Conservation (phyloP, 352 stramenopile species). For the Phytophthora multivora region DNA sequence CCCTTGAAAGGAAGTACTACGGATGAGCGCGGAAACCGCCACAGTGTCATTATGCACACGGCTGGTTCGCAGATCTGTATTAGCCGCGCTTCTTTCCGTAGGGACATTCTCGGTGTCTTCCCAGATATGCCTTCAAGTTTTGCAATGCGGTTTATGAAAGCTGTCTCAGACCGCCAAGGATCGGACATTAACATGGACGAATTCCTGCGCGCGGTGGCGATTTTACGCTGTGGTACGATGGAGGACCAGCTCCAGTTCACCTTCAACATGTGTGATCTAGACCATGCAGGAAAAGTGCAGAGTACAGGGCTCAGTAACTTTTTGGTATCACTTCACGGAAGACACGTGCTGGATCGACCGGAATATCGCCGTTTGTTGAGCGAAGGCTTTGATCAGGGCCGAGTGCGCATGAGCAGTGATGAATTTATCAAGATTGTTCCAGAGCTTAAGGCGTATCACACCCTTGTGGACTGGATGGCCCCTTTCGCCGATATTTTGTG, state of each 20-base stretch:
- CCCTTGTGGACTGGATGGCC: slow-evolving; percentile 85
- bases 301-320: slow-evolving; percentile 88
- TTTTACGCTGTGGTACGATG: slow-evolving; percentile 72
- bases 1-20: slow-evolving; percentile 44
- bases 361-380: slow-evolving; percentile 80
- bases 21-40: slow-evolving; percentile 40
- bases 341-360: slow-evolving; percentile 70
- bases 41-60: slow-evolving; percentile 66
- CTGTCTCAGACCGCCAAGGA: slow-evolving; percentile 80
- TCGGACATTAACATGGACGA: slow-evolving; percentile 91
- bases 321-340: slow-evolving; percentile 78
- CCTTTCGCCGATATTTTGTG: slow-evolving; percentile 87
- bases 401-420: slow-evolving; percentile 71
- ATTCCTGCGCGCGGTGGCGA: slow-evolving; percentile 80
- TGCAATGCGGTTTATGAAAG: slow-evolving; percentile 90
- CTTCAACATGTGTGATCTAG: slow-evolving; percentile 90
- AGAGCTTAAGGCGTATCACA: slow-evolving; percentile 52
- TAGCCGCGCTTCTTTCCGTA: slow-evolving; percentile 81
- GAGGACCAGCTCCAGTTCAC: slow-evolving; percentile 82
- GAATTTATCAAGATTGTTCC: slow-evolving; percentile 74
- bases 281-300: slow-evolving; percentile 86
- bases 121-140: slow-evolving; percentile 90
- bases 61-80: slow-evolving; percentile 80
- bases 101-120: slow-evolving; percentile 88
- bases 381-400: slow-evolving; percentile 84